These are phyloP conservation scores for Pseudopithomyces maydicus DNA, from an alignment of 2,329 filamentous ascomycete genomes.

Conservation along the genomic window DNA sequence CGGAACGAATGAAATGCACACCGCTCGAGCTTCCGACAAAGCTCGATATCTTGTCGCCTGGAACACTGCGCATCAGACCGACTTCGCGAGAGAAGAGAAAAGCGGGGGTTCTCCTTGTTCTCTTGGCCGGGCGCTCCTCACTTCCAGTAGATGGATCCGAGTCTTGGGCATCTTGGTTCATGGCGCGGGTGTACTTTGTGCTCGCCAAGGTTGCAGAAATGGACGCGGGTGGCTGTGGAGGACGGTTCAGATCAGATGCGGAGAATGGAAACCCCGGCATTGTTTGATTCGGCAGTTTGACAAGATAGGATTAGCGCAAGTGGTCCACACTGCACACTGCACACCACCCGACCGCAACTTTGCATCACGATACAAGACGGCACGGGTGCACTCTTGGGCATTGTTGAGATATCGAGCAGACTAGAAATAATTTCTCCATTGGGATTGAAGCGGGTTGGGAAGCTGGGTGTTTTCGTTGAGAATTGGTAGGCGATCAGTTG, in stretches of 20 bases:
- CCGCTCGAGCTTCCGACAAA: slow-evolving; percentile 64
- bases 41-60: slow-evolving; percentile 54
- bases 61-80: slow-evolving; percentile 58
- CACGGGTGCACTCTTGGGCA: too few species aligned
- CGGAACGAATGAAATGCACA: slow-evolving; percentile 63
- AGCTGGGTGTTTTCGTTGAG: neutral
- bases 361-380: too few species aligned
- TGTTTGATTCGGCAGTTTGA: neutral
- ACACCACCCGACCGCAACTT: too few species aligned
- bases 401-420: neutral
- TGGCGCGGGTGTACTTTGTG: too few species aligned
- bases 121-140: slow-evolving; percentile 15
- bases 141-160: neutral
- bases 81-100: slow-evolving; percentile 45
- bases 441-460: neutral
- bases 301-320: neutral
- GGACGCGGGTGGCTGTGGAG: neutral
- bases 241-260: neutral
- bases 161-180: slow-evolving; percentile 3
- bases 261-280: neutral
- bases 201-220: neutral
- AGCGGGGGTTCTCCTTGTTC: slow-evolving; percentile 15
- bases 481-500: too few species aligned
- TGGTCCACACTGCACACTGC: too few species aligned
- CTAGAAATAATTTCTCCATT: slow-evolving; percentile 3